Percentiles rank a stretch among this genome's conserved stretches.
phyloP scores from a whole-genome alignment of 805 yeast species.

The Millerago galiae region DNA sequence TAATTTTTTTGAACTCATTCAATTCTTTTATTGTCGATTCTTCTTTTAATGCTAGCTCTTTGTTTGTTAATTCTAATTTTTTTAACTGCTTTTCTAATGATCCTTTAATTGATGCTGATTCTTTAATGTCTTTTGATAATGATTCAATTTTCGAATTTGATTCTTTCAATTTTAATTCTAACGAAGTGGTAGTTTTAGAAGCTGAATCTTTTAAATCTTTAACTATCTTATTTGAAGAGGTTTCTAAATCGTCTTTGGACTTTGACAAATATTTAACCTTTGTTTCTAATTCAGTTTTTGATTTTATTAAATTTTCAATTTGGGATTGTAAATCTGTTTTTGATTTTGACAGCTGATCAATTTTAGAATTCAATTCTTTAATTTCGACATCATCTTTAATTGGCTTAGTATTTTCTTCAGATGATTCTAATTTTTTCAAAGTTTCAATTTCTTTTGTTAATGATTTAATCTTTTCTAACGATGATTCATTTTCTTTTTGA shows the following conservation, averaged over 20 bases:
- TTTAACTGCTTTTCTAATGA: neutral
- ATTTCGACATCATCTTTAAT: neutral
- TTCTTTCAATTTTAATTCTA: neutral
- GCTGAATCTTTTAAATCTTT: neutral
- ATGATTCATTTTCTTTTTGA: neutral
- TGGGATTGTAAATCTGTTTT: neutral
- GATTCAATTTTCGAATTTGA: neutral
- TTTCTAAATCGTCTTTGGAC: no score
- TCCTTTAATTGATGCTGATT: neutral
- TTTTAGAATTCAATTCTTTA: neutral
- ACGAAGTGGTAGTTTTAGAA: neutral
- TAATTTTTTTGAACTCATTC: slow-evolving; percentile 3
- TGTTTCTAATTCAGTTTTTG: neutral
- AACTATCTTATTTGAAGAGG: neutral
- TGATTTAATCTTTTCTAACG: neutral
- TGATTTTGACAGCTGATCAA: neutral
- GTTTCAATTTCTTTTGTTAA: slow-evolving; percentile 7
- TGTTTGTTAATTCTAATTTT: neutral
- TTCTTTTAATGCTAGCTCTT: neutral
- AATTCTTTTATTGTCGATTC: neutral
- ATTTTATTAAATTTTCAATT: neutral
- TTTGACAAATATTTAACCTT: neutral
- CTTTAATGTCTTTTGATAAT: neutral
- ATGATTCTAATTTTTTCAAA: neutral
- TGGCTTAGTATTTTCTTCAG: neutral